Evolutionary conservation across 2,329 filamentous ascomycete species (phyloP), one percentile per base, ranked within the genome.

Genomic region (Lasiodiplodia sp.): DNA sequence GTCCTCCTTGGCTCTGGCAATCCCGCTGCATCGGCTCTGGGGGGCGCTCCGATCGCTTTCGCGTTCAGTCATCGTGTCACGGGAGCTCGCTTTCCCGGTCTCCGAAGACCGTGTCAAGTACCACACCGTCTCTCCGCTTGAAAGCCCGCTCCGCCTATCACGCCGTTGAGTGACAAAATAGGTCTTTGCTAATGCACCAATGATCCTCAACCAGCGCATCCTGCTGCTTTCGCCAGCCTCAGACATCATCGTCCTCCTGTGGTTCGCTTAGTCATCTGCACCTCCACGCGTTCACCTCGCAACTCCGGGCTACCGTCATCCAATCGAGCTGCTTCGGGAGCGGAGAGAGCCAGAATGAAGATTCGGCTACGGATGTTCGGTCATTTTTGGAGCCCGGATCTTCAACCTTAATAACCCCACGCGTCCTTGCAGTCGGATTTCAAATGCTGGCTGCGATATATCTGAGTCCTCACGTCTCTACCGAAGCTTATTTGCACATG

Each of bases 201-300:
- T 60, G 21, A 40, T 12, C 7, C 16, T 11, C 4, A 16, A 8
- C 14, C 56, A 47, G 38, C 56, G 16, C 56, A 12, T 21, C 34
- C 16, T 40, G 52, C 31, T 21, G 28, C 6, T 18, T 18, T 10
- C 34, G 34, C n/a, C 34, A 14, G 8, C 23, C 44, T 23, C 38
- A 3, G 12, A 58, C 10, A 21, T 18, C 28, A 34, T 56, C 37
- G 2, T 25, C 56, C 23, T 18, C 14, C n/a, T 10, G 31, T 34
- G 25, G 6, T 21, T 10, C 21, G 57, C 57, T 62, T 62, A 62
- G 57, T 62, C 57, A 62, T 25, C 7, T 7, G n/a, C 37, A 7
- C 31, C 55, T 21, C 16, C 18, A 38, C 55, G 6, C 37, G 23
- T 16, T 16, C 31, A 34, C 31, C 31, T 34, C 31, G 31, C 31